phyloP scores from a whole-genome alignment of 75 land plant species.

The Selaginella tamariscina region DNA sequence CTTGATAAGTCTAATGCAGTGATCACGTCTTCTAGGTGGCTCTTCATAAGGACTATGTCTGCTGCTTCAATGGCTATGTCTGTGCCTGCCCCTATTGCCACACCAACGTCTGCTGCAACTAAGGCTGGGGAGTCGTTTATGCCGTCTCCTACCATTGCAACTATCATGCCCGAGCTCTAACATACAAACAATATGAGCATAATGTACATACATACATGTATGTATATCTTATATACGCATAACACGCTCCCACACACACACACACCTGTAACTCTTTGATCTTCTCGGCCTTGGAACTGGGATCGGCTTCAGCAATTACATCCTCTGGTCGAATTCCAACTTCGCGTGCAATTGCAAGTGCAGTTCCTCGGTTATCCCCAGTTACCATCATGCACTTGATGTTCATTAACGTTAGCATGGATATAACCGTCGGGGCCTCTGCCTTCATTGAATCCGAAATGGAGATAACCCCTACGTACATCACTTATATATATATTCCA shows the following conservation, averaged over 20 bases:
- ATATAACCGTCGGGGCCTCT: constrained; percentile 41
- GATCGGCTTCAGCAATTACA: constrained; percentile 61
- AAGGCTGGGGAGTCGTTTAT: constrained; percentile 94
- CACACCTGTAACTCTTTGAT: constrained; percentile 86
- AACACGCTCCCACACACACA: no score
- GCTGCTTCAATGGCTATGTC: constrained; percentile 96
- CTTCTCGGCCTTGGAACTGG: constrained; percentile 64
- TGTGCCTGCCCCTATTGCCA: constrained; percentile 99
- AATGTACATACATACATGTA: no score
- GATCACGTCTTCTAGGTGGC: constrained; percentile 91
- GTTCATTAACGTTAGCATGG: constrained; percentile 47
- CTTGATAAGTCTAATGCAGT: constrained; percentile 86
- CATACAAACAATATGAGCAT: no score
- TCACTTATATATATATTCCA: no score
- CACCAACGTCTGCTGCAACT: constrained; percentile 93
- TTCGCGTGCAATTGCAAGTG: constrained; percentile 48
- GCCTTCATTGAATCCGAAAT: constrained; percentile 62
- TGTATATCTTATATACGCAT: no score
- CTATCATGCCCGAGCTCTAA: constrained; percentile 48
- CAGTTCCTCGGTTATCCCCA: constrained; percentile 74
- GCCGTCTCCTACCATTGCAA: constrained; percentile 98
- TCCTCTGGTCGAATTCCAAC: constrained; percentile 33
- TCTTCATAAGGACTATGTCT: constrained; percentile 84
- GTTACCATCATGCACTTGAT: constrained; percentile 56
- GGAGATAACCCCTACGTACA: no score